Evolutionary conservation across 2,329 filamentous ascomycete genomes (phyloP), one percentile per base, ranked within the genome.

Genomic region (Pyricularia grisea): DNA sequence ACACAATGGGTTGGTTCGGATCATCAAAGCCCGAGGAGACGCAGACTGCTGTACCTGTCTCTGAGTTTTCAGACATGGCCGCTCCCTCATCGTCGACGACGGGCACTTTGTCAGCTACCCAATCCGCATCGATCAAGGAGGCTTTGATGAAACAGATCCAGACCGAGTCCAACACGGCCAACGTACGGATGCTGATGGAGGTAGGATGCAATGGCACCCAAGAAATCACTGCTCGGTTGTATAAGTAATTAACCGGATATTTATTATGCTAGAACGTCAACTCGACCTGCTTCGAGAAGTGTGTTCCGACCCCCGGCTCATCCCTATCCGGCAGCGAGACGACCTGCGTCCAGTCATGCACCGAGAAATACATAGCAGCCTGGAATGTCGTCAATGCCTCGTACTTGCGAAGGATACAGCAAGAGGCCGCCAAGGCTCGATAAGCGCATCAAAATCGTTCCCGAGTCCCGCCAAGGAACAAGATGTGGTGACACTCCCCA

Each of bases 351-450:
- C 91, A 86, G 25, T 83, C 85, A 71, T 94, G 92, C 82, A 92
- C 93, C 87, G 91, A 94, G 75, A 94, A 94, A 80, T 94, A 94
- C 83, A 92, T 94, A 84, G 81, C 84, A 36, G 86, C 90, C 12
- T 94, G 92, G 92, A 93, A 93, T 80, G 81, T 85, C 72, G 88
- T 92, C 75, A 91, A 89, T 81, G 79, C 83, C 66, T 84, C 88
- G 60, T 93, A 92, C 78, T 86, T 92, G 75, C 79, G 79, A 71
- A 84, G 87, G 73, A 79, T 88, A 79, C 87, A 90, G 78, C 83
- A 84, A 72, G 88, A 90, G 81, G 81, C 81, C 69, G 74, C 72
- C 69, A 79, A 78, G 72, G 71, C 42, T 61, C n/a, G 58, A 61
- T 28, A 25, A 27, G 58, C n/a, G 58, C 58, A 28, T n/a, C 20